A percentile compares a stretch with the other conserved stretches of the same genome.
These are phyloP conservation scores for Tremellales sp. DNA, from an alignment of 1,284 basidiomycete species.

Conservation along the genomic window DNA sequence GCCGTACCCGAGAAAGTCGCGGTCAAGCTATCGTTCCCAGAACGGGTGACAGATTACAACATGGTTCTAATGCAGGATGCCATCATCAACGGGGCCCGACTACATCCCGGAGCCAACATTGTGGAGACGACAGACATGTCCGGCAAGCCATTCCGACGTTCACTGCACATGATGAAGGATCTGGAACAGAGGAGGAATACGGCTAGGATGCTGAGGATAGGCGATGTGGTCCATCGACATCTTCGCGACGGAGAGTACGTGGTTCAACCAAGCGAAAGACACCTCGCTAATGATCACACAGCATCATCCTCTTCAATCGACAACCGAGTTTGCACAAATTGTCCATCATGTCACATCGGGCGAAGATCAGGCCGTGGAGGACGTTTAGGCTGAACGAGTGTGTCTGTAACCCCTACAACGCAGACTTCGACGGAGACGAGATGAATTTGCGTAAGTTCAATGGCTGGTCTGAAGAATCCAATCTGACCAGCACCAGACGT, in stretches of 20 bases:
- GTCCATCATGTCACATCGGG: constrained; percentile 98
- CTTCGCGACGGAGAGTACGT: constrained; percentile 83
- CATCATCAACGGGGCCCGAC: constrained; percentile 82
- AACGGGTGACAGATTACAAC: constrained; percentile 90
- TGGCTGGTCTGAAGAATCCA: not conserved
- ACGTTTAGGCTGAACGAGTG: constrained; percentile 98
- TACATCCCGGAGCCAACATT: constrained; percentile 93
- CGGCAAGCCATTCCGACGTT: constrained; percentile 11
- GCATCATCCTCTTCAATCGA: constrained; percentile 94
- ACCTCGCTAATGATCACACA: constrained; percentile 29
- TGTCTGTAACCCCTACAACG: constrained; percentile 99
- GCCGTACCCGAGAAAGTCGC: constrained; percentile 96
- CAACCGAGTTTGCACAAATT: constrained; percentile 98
- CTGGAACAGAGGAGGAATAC: constrained; percentile 32
- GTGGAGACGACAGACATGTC: constrained; percentile 63
- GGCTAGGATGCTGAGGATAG: constrained; percentile 43
- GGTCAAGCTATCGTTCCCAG: constrained; percentile 93
- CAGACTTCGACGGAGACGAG: constrained; percentile 99
- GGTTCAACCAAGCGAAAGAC: not conserved
- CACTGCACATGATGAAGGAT: constrained; percentile 40
- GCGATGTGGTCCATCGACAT: constrained; percentile 57
- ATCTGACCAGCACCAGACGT: constrained; percentile 62
- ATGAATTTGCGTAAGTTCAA: constrained; percentile 88
- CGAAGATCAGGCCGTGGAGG: constrained; percentile 86
- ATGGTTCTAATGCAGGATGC: constrained; percentile 73